These are phyloP conservation scores for Pythium plurisporium DNA, from an alignment of 352 stramenopile species.

Conservation along the genomic window DNA sequence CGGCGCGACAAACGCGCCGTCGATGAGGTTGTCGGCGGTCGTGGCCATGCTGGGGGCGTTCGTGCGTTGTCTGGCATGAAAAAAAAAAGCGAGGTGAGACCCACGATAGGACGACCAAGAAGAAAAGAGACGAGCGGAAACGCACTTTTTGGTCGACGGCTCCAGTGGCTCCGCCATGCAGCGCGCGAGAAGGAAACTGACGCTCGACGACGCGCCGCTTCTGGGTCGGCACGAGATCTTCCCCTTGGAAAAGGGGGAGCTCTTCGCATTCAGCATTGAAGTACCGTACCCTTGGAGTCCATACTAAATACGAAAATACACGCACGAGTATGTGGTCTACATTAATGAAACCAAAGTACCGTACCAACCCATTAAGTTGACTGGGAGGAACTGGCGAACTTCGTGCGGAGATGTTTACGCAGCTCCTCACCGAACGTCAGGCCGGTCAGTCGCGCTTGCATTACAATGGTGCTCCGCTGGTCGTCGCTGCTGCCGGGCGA, in stretches of 20 bases:
- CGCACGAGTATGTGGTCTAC: slow-evolving; percentile 8
- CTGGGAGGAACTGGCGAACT: neutral
- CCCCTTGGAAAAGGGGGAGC: neutral
- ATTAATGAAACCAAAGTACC: neutral
- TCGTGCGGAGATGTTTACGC: slow-evolving; percentile 16
- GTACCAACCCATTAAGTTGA: slow-evolving; percentile 5
- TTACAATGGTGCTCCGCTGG: neutral
- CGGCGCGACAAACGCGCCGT: slow-evolving; percentile 53
- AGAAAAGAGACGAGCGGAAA: neutral
- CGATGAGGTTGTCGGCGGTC: slow-evolving; percentile 63
- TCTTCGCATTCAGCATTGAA: slow-evolving; percentile 24
- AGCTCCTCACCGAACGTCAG: neutral
- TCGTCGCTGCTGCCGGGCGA: neutral
- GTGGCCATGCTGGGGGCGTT: neutral
- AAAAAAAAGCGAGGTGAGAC: slow-evolving; percentile 1
- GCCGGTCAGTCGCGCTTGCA: too few relatives aligned
- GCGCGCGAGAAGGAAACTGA: neutral
- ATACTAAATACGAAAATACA: slow-evolving; percentile 2
- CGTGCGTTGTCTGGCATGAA: slow-evolving; percentile 12
- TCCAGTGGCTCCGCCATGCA: slow-evolving; percentile 24
- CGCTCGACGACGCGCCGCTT: neutral
- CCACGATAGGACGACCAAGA: neutral
- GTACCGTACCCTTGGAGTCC: neutral
- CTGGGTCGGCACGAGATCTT: neutral
- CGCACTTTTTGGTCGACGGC: slow-evolving; percentile 25